Percentiles rank a stretch among this genome's conserved stretches.
phyloP scores from a whole-genome alignment of 1,284 basidiomycete genomes.

The Cryptococcus deneoformans region DNA sequence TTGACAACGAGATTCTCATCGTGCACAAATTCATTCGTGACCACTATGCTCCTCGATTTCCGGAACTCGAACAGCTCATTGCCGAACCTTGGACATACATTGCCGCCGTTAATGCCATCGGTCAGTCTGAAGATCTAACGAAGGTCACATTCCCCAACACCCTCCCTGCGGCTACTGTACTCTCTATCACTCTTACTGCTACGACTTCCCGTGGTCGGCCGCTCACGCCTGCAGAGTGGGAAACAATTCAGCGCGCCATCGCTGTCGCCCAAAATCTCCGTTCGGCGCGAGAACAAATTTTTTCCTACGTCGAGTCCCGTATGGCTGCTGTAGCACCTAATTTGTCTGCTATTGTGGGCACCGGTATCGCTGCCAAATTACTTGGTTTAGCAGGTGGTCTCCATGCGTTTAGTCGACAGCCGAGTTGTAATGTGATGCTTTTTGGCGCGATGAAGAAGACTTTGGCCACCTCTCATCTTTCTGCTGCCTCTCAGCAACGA shows the following conservation, averaged over 20 bases:
- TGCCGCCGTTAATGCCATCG: constrained; percentile 81
- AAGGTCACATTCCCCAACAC: constrained; percentile 76
- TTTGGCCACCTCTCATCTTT: constrained; percentile 73
- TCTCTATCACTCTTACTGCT: constrained; percentile 95
- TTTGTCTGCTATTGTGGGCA: constrained; percentile 95
- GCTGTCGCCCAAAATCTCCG: constrained; percentile 84
- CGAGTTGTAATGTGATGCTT: constrained; percentile 91
- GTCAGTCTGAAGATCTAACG: constrained; percentile 79
- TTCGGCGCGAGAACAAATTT: constrained; percentile 88
- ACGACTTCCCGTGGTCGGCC: constrained; percentile 76
- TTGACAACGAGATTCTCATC: constrained; percentile 96
- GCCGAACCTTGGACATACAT: constrained; percentile 91
- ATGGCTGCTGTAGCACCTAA: constrained; percentile 99
- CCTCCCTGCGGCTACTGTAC: constrained; percentile 86
- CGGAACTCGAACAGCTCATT: constrained; percentile 94
- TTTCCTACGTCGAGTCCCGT: constrained; percentile 97
- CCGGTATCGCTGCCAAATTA: constrained; percentile 95
- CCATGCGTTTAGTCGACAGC: constrained; percentile 86
- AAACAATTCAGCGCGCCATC: constrained; percentile 76
- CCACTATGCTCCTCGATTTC: constrained; percentile 94
- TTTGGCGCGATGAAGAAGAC: constrained; percentile 89
- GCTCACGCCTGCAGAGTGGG: constrained; percentile 71
- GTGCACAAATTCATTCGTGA: constrained; percentile 99
- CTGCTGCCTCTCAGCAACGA: constrained; percentile 65
- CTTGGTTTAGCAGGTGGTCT: constrained; percentile 96